These are phyloP conservation scores for Hypoxylon sp. DNA, from an alignment of 2,329 filamentous ascomycete genomes.

Conservation along the genomic window DNA sequence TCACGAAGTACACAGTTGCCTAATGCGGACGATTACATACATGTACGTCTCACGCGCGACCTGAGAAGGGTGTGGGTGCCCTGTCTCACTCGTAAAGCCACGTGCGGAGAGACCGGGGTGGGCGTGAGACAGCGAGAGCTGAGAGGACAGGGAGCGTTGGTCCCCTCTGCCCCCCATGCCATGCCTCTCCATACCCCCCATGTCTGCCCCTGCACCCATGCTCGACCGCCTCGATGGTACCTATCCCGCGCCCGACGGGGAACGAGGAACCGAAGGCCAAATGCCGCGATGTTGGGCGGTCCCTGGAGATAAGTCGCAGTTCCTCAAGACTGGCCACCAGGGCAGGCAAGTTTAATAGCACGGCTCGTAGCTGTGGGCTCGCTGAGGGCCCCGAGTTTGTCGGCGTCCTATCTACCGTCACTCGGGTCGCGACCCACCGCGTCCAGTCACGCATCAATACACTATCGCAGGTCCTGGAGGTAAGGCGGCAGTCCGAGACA, in stretches of 20 bases:
- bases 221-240: too few species aligned
- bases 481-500: constrained; percentile 1
- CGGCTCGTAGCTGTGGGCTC: neutral
- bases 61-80: constrained; percentile 16
- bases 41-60: constrained; percentile 28
- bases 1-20: constrained; percentile 16
- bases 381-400: neutral
- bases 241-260: too few species aligned
- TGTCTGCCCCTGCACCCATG: too few species aligned
- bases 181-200: too few species aligned
- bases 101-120: constrained; percentile 27
- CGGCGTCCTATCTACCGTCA: neutral
- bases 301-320: constrained; percentile 1
- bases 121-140: too few species aligned
- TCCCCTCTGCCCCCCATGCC: too few species aligned
- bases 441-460: neutral
- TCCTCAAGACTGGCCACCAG: too few species aligned
- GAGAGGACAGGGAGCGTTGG: too few species aligned
- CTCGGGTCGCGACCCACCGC: constrained; percentile 4
- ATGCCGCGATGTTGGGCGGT: constrained; percentile 1
- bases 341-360: too few species aligned
- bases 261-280: constrained; percentile 11
- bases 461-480: neutral
- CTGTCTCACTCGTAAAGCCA: constrained; percentile 26
- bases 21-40: constrained; percentile 18